phyloP scores from a whole-genome alignment of 768 basidiomycete genomes.

The Boletus tylopilopsis region DNA sequence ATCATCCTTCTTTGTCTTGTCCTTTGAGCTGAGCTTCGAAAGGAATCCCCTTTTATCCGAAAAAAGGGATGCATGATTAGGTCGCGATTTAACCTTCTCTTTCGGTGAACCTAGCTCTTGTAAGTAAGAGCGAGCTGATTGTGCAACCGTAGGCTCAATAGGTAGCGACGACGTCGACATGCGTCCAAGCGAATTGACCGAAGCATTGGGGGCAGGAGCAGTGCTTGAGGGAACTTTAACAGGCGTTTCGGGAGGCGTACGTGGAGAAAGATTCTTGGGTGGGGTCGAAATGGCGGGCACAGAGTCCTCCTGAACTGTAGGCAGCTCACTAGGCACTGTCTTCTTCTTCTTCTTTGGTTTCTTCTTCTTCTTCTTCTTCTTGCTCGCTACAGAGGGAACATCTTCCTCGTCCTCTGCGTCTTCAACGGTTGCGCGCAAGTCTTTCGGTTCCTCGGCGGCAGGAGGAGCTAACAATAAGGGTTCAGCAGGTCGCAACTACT shows the following conservation, averaged over 20 bases:
- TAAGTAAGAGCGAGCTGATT: conserved; percentile 70
- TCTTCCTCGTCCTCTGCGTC: conserved; percentile 70
- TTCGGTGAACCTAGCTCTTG: conserved; percentile 50
- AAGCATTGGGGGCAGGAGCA: conserved; percentile 11
- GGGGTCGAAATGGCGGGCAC: conserved; percentile 14
- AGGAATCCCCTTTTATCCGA: conserved; percentile 46
- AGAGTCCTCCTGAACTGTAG: conserved; percentile 23
- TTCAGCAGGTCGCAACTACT: neutral
- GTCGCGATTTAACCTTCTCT: conserved; percentile 68
- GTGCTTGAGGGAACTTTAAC: conserved; percentile 9
- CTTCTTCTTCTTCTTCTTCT: conserved; percentile 62
- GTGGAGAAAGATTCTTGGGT: conserved; percentile 15
- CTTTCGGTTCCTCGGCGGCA: conserved; percentile 32
- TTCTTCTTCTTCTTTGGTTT: conserved; percentile 82
- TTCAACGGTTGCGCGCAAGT: conserved; percentile 50
- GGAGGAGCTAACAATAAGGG: conserved; percentile 7
- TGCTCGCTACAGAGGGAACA: conserved; percentile 28
- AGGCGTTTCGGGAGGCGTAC: conserved; percentile 25
- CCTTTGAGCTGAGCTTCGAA: conserved; percentile 40
- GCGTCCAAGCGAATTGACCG: conserved; percentile 20
- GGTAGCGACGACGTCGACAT: conserved; percentile 42
- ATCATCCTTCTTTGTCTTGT: conserved; percentile 32
- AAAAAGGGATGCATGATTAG: conserved; percentile 52
- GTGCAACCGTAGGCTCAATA: conserved; percentile 49
- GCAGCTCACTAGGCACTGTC: conserved; percentile 21